These are phyloP conservation scores for Serendipita sp. DNA, from an alignment of 768 basidiomycete species.

Conservation along the genomic window DNA sequence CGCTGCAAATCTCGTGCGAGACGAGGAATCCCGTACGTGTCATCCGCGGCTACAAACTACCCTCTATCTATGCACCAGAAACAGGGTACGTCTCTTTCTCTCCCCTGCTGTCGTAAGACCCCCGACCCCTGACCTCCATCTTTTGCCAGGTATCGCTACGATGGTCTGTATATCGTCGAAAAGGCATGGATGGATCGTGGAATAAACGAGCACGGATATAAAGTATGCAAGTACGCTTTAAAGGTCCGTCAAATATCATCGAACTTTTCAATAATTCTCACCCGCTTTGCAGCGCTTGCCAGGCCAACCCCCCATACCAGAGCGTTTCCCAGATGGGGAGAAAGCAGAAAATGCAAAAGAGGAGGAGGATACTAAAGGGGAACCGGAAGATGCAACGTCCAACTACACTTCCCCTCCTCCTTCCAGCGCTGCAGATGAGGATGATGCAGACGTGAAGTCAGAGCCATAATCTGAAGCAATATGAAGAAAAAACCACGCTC, in stretches of 20 bases:
- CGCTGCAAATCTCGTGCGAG: slow-evolving; percentile 63
- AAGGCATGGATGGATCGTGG: slow-evolving; percentile 68
- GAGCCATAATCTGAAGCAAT: no score
- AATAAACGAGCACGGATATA: slow-evolving; percentile 46
- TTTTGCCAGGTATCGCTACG: slow-evolving; percentile 79
- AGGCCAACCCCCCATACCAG: slow-evolving; percentile 37
- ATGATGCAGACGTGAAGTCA: not conserved
- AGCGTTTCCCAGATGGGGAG: slow-evolving; percentile 13
- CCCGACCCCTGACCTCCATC: no score
- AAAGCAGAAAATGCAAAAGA: slow-evolving; percentile 14
- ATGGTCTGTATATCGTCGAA: slow-evolving; percentile 71
- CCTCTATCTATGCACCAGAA: slow-evolving; percentile 56
- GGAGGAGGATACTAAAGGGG: slow-evolving; percentile 11
- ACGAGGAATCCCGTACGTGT: slow-evolving; percentile 74
- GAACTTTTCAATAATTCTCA: not conserved
- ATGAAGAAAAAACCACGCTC: no score
- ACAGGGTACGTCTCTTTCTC: slow-evolving; percentile 60
- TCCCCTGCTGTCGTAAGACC: no score
- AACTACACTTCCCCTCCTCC: not conserved
- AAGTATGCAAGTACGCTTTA: slow-evolving; percentile 78
- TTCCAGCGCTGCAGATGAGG: not conserved
- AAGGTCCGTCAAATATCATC: slow-evolving; percentile 34
- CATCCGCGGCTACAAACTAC: slow-evolving; percentile 67
- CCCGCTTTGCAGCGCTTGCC: slow-evolving; percentile 32
- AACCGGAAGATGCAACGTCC: not conserved